Evolutionary conservation across 805 yeast species (phyloP), one percentile per base, ranked within the genome.

Genomic region (Wickerhamiella azyma): DNA sequence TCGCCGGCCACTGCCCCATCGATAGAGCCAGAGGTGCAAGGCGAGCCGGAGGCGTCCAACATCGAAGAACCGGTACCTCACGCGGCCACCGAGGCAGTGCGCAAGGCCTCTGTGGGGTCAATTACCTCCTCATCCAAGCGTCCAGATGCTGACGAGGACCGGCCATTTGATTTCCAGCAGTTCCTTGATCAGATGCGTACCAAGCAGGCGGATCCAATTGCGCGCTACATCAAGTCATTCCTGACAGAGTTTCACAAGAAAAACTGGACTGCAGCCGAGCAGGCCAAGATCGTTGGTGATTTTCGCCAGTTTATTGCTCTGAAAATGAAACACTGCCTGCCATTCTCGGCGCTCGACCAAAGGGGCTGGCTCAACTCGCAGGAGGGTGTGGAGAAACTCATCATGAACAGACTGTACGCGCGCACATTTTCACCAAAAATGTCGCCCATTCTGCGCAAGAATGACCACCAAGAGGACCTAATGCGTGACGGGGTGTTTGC

Each of bases 351-450:
- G 2, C 71, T 85, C 67, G 77, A 76, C 14, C 73, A 69, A 2
- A 68, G 68, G 17, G 77, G 73, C 45, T 64, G 83, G 43, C 77
- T 71, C 33, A 85, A 88, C 57, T 79, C 94, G 2, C 67, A 79
- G 53, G 96, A 86, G 55, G 98, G 98, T 0, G 70, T 92, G 55
- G 99, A 92, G 62, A 92, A 92, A 61, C 69, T 92, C 37, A 71
- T 94, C 9, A 85, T 88, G 94, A 88, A 89, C 47, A 71, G 94
- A 52, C 63, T 94, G 2, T 88, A 85, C 60, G 68, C 69, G 1
- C 75, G 74, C 46, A 81, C 89, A 26, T 94, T 82, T 58, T 77
- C 96, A 0, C 96, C 97, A 0, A 74, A 69, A 38, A 71, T 75
- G n/a, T 65, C 73, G 2, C 66, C 60, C 8, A 53, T 61, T 5